These are phyloP conservation scores for Wickerhamiella domercqiae DNA, from an alignment of 805 yeast species.

Conservation along the genomic window DNA sequence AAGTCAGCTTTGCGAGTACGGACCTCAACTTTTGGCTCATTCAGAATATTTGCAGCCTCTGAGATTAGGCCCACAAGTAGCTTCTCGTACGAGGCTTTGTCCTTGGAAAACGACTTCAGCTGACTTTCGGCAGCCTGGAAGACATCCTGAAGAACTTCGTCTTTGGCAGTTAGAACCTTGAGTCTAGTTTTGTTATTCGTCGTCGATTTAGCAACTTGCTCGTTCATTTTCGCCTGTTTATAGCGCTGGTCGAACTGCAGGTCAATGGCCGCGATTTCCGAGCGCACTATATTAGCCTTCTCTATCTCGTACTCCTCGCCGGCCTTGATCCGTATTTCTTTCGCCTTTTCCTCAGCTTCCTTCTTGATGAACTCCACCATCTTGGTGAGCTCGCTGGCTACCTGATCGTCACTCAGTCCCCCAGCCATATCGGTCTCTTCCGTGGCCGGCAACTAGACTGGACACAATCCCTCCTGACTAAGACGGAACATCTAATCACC, in stretches of 20 bases:
- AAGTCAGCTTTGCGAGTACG: conserved; percentile 55
- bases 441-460: no score
- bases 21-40: conserved; percentile 51
- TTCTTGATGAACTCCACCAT: conserved; percentile 98
- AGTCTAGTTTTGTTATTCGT: conserved; percentile 91
- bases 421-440: conserved; percentile 8
- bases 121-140: conserved; percentile 53
- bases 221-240: conserved; percentile 83
- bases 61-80: conserved; percentile 64
- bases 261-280: conserved; percentile 83
- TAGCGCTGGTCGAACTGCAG: conserved; percentile 60
- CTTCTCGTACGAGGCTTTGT: conserved; percentile 45
- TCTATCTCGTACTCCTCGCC: conserved; percentile 98
- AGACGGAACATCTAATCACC: no score
- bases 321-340: conserved; percentile 87
- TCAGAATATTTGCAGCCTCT: conserved; percentile 48
- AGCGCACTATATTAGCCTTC: conserved; percentile 85
- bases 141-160: conserved; percentile 58
- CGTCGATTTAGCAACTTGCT: conserved; percentile 90
- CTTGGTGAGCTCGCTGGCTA: conserved; percentile 86
- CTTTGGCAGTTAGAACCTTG: conserved; percentile 74
- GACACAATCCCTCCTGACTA: no score
- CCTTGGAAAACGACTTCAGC: conserved; percentile 41
- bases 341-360: conserved; percentile 98
- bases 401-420: conserved; percentile 37